Evolutionary conservation across 1,284 basidiomycete species (phyloP), one percentile per base, ranked within the genome.

Genomic region (Boletus sp.): DNA sequence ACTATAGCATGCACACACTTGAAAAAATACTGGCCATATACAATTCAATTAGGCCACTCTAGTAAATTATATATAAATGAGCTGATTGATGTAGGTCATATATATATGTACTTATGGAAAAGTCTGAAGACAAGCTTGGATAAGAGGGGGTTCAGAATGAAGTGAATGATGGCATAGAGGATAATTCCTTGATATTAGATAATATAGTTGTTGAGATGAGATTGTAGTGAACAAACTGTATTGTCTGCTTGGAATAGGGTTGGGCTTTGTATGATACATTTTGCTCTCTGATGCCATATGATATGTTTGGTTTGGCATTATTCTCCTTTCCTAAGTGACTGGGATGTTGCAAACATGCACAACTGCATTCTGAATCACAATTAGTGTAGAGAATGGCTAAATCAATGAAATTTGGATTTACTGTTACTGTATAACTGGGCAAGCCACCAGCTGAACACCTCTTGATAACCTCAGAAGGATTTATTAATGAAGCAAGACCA

Each of bases 371-470:
- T 48, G 19, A 47, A n/a, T 47, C 16, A 47, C 8, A 10, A 30
- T 48, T 30, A 48, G 47, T 31, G 31, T 48, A 48, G 13, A 25
- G 28, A 48, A 48, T 31, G 28, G n/a, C 19, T 48, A 17, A 48
- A 48, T 48, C 21, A 9, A 31, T 48, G 47, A n/a, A 48, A 48
- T 19, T 28, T 10, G 6, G 19, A 49, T 16, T 31, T 11, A 31
- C 47, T 48, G 19, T 48, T n/a, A n/a, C n/a, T n/a, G n/a, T 48
- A 19, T 48, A 28, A 27, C 47, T 19, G 19, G 47, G 47, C 28
- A 48, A 48, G 47, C 47, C 47, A 48, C 47, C 30, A 17, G 47
- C 47, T 31, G 47, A 48, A 48, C 47, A 48, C 47, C n/a, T 48
- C 19, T 48, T 30, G 28, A 19, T 47, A 27, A 31, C 14, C 47